These are phyloP conservation scores for Houttuynia cordata DNA, from an alignment of 164 flowering plant species.

Conservation along the genomic window DNA sequence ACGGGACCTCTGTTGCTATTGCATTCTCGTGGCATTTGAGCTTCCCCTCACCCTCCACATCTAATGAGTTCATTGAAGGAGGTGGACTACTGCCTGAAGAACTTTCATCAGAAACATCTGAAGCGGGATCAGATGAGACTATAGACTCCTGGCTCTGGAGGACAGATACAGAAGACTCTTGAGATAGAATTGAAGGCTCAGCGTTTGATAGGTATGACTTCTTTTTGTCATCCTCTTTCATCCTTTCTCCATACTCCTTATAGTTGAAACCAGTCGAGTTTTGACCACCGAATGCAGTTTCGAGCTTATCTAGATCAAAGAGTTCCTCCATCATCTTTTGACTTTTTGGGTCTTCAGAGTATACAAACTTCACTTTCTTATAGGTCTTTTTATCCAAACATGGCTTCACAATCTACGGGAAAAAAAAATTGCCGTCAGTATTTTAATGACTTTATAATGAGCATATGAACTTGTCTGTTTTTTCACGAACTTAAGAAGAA, in stretches of 20 bases:
- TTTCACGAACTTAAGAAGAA: neutral
- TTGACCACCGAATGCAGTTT: slow-evolving; percentile 64
- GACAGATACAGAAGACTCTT: slow-evolving; percentile 1
- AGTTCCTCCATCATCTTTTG: slow-evolving; percentile 57
- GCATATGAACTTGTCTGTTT: neutral
- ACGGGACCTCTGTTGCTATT: too few relatives aligned
- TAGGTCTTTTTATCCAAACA: slow-evolving; percentile 62
- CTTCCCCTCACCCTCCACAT: too few relatives aligned
- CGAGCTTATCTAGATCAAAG: slow-evolving; percentile 72
- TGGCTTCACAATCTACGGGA: slow-evolving; percentile 46
- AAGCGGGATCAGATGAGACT: neutral
- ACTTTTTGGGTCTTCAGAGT: slow-evolving; percentile 51
- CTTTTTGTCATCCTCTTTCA: slow-evolving; percentile 19
- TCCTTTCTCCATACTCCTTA: slow-evolving; percentile 28
- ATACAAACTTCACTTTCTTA: slow-evolving; percentile 70
- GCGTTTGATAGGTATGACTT: slow-evolving; percentile 6
- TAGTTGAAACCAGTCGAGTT: slow-evolving; percentile 57
- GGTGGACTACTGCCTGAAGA: slow-evolving; percentile 1
- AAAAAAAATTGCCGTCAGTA: neutral
- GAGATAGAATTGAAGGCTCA: neutral
- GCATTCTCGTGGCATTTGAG: too few relatives aligned
- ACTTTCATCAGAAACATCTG: slow-evolving; percentile 7
- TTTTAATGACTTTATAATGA: neutral
- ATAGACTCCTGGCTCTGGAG: slow-evolving; percentile 2
- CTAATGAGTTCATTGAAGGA: neutral